These are phyloP conservation scores for Lactifluus pinguis DNA, from an alignment of 768 basidiomycete species.

Conservation along the genomic window DNA sequence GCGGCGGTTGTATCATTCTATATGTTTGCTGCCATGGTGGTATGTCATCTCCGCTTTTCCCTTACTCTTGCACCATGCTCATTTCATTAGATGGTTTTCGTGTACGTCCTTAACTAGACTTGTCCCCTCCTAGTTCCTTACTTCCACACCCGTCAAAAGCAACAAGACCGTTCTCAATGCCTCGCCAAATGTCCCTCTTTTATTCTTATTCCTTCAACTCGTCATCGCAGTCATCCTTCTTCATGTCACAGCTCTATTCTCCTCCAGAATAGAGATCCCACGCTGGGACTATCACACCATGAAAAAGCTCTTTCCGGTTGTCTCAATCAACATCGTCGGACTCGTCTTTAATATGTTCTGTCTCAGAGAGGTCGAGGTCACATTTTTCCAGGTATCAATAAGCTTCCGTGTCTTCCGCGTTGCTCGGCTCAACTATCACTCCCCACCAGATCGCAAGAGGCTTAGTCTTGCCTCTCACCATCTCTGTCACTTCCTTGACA, in stretches of 20 bases:
- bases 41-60: constrained; percentile 31
- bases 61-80: not conserved
- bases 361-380: constrained; percentile 67
- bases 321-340: constrained; percentile 62
- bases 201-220: constrained; percentile 63
- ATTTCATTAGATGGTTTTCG: constrained; percentile 40
- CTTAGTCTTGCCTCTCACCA: constrained; percentile 75
- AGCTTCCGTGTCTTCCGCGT: not conserved
- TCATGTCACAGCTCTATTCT: constrained; percentile 42
- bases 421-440: not conserved
- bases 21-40: constrained; percentile 67
- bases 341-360: constrained; percentile 76
- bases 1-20: constrained; percentile 71
- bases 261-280: constrained; percentile 50
- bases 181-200: constrained; percentile 54
- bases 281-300: constrained; percentile 41
- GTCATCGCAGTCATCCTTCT: constrained; percentile 58
- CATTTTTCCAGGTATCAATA: constrained; percentile 60
- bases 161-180: constrained; percentile 70
- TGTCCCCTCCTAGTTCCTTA: constrained; percentile 5
- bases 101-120: constrained; percentile 25
- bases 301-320: constrained; percentile 53
- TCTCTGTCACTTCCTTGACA: constrained; percentile 55
- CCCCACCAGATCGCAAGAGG: constrained; percentile 69
- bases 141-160: constrained; percentile 27